phyloP scores from a whole-genome alignment of 768 basidiomycete species.

The Leccinum subtestaceum region DNA sequence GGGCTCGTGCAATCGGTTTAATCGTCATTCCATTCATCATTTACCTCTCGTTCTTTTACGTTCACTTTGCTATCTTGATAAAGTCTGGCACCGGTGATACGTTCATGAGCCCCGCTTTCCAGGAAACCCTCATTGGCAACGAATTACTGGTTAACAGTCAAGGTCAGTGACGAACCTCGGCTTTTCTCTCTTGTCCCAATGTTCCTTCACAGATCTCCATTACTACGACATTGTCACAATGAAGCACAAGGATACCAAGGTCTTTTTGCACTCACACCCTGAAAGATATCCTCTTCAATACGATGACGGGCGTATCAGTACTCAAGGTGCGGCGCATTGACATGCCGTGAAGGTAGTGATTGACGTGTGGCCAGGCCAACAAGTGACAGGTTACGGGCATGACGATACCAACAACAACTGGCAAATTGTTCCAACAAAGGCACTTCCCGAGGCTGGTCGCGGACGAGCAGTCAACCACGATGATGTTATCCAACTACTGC shows the following conservation, averaged over 20 bases:
- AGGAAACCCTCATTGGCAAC: slow-evolving; percentile 90
- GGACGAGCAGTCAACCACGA: slow-evolving; percentile 89
- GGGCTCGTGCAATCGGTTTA: slow-evolving; percentile 77
- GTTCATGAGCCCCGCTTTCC: slow-evolving; percentile 98
- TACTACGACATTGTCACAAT: slow-evolving; percentile 89
- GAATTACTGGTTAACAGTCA: slow-evolving; percentile 89
- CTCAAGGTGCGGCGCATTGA: slow-evolving; percentile 58
- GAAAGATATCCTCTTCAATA: slow-evolving; percentile 92
- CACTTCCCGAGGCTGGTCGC: slow-evolving; percentile 89
- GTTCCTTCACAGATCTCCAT: slow-evolving; percentile 68
- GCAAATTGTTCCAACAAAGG: slow-evolving; percentile 93
- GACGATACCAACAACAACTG: slow-evolving; percentile 94
- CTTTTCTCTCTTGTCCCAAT: background rate
- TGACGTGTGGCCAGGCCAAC: slow-evolving; percentile 61
- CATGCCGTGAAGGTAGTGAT: background rate
- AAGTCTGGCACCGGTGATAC: slow-evolving; percentile 89
- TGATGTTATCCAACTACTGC: slow-evolving; percentile 85
- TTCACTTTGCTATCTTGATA: slow-evolving; percentile 87
- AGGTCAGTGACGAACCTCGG: slow-evolving; percentile 50
- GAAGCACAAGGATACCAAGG: slow-evolving; percentile 90
- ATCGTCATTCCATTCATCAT: slow-evolving; percentile 87
- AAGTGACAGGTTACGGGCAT: slow-evolving; percentile 93
- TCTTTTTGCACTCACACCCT: slow-evolving; percentile 88
- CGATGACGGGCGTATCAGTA: slow-evolving; percentile 92
- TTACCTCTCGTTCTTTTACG: slow-evolving; percentile 94